phyloP scores from a whole-genome alignment of 2,329 filamentous ascomycete species.

The Lasiodiplodia theobromae region DNA sequence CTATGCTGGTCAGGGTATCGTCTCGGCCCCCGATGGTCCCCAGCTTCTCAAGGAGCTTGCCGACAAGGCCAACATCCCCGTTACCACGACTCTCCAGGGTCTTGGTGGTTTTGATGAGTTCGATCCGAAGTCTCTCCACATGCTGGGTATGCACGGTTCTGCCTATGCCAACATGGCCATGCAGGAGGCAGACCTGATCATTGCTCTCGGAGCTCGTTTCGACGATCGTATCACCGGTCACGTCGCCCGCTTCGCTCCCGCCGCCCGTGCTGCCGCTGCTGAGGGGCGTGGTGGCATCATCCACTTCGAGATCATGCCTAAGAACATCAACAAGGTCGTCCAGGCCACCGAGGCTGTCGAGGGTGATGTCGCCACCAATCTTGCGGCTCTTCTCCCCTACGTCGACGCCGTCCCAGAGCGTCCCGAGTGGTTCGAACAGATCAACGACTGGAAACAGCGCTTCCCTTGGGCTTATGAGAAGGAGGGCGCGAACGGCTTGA shows the following conservation, averaged over 20 bases:
- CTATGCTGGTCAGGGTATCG: conserved; percentile 90
- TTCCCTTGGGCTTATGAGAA: conserved; percentile 90
- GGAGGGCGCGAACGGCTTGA: conserved; percentile 75
- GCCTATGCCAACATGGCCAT: conserved; percentile 98
- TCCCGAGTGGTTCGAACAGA: conserved; percentile 87
- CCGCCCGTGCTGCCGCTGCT: conserved; percentile 81
- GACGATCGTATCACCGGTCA: conserved; percentile 92
- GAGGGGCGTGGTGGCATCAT: conserved; percentile 92
- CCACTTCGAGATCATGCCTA: conserved; percentile 98
- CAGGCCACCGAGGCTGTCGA: conserved; percentile 95
- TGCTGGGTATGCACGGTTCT: conserved; percentile 98
- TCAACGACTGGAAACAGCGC: conserved; percentile 86
- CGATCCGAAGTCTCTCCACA: conserved; percentile 92
- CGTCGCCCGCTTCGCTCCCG: conserved; percentile 86
- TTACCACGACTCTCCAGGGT: conserved; percentile 94
- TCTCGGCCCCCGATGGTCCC: conserved; percentile 79
- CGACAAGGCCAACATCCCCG: conserved; percentile 89
- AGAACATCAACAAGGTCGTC: conserved; percentile 99
- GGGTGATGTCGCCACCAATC: conserved; percentile 85
- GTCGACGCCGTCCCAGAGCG: conserved; percentile 71
- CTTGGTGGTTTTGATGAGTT: conserved; percentile 92
- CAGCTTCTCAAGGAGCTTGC: conserved; percentile 82
- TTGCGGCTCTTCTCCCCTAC: conserved; percentile 75
- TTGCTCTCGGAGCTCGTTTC: conserved; percentile 91
- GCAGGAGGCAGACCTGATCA: conserved; percentile 94